A percentile compares a stretch with the other conserved stretches of the same genome.
These are phyloP conservation scores for Ogataea naganishii DNA, from an alignment of 805 yeast genomes.

Conservation along the genomic window DNA sequence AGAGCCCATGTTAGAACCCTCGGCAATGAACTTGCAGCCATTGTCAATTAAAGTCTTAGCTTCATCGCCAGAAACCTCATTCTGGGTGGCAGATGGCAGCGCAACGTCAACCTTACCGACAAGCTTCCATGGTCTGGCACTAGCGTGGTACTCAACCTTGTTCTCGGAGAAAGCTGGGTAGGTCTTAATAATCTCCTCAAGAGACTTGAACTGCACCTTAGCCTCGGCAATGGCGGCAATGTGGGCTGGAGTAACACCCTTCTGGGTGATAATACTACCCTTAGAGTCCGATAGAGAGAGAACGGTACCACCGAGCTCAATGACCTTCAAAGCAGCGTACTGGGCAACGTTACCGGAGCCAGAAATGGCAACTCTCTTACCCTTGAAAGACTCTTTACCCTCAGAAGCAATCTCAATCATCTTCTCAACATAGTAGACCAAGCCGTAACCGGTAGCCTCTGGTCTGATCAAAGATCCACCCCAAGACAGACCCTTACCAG, in stretches of 20 bases:
- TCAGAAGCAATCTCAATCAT: constrained; percentile 90
- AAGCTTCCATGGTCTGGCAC: constrained; percentile 94
- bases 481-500: constrained; percentile 97
- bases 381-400: constrained; percentile 84
- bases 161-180: constrained; percentile 48
- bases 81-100: constrained; percentile 96
- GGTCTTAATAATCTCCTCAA: constrained; percentile 57
- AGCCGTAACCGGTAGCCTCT: constrained; percentile 98
- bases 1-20: constrained; percentile 99
- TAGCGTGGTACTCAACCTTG: constrained; percentile 73
- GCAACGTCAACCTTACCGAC: constrained; percentile 93
- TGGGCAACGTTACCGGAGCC: constrained; percentile 99
- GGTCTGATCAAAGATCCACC: constrained; percentile 99
- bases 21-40: constrained; percentile 91
- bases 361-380: constrained; percentile 92
- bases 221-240: constrained; percentile 67
- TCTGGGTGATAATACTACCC: constrained; percentile 73
- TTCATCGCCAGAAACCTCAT: constrained; percentile 95
- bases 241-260: constrained; percentile 82
- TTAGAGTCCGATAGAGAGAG: constrained; percentile 91
- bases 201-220: constrained; percentile 67
- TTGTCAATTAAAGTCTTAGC: constrained; percentile 90
- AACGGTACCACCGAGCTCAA: constrained; percentile 94
- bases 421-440: constrained; percentile 93
- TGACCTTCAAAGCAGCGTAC: constrained; percentile 95